Evolutionary conservation across 2,329 filamentous ascomycete genomes (phyloP).

Genomic region (Macroventuria anomochaeta): DNA sequence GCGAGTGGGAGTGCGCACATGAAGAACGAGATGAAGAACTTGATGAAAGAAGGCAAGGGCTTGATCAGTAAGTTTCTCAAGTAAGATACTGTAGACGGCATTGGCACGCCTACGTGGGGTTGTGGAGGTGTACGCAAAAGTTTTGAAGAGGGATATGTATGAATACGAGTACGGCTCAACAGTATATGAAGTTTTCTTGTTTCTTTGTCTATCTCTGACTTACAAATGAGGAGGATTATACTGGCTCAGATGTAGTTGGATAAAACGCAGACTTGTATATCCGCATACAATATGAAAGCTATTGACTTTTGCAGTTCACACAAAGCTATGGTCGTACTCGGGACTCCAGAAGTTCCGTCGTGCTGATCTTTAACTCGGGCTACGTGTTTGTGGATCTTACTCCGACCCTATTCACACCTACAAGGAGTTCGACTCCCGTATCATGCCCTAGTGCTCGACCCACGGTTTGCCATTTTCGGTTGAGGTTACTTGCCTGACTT

Average conservation of each 20-base stretch:
- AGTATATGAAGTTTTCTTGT: neutral
- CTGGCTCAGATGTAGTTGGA: neutral
- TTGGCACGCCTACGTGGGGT: no score
- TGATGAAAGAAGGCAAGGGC: slow-evolving; percentile 33
- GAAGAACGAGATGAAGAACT: slow-evolving; percentile 32
- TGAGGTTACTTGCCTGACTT: neutral
- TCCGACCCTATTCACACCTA: neutral
- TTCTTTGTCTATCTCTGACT: neutral
- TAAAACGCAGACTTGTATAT: slow-evolving; percentile 1
- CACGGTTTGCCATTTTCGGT: neutral
- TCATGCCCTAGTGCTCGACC: no score
- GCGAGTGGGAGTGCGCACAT: slow-evolving; percentile 20
- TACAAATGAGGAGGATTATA: neutral
- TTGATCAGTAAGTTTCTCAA: slow-evolving; percentile 38
- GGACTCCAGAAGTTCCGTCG: neutral
- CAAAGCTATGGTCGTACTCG: neutral
- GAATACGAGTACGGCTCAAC: no score
- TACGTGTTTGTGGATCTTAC: neutral
- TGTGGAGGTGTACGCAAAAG: neutral
- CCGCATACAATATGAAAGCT: neutral
- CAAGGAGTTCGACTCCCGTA: neutral
- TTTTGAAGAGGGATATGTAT: neutral
- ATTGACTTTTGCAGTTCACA: neutral
- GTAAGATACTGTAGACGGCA: slow-evolving; percentile 5
- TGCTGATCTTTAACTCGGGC: neutral